Evolutionary conservation across 805 yeast genomes (phyloP).

Genomic region (Pichia heedii): DNA sequence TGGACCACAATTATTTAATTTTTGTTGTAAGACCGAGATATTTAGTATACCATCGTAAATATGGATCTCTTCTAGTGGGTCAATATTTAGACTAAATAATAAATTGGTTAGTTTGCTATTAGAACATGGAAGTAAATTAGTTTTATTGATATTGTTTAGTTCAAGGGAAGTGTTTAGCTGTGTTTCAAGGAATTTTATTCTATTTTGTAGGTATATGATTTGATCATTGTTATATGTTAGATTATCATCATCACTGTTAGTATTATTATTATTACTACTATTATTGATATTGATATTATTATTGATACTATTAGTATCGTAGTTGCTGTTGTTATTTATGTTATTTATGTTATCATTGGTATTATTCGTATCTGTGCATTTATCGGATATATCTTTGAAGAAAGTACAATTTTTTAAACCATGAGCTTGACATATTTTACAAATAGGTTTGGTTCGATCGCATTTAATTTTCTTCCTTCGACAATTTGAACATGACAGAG

Average conservation of each 20-base stretch:
- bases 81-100: conserved; percentile 9
- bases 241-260: no score
- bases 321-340: no score
- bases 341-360: conserved; percentile 26
- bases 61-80: conserved; percentile 32
- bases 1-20: conserved; percentile 41
- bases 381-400: conserved; percentile 18
- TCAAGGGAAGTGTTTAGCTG: no score
- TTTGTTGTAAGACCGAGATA: conserved; percentile 7
- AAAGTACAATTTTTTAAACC: conserved; percentile 23
- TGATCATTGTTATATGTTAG: no score
- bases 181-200: no score
- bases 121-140: no score
- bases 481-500: conserved; percentile 39
- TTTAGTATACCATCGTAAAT: conserved; percentile 29
- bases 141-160: no score
- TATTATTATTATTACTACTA: no score
- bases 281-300: no score
- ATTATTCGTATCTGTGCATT: neutral
- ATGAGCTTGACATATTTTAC: conserved; percentile 27
- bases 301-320: no score
- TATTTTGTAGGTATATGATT: no score
- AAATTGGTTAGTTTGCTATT: neutral
- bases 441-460: conserved; percentile 28
- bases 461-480: conserved; percentile 40